Conservation (phyloP, 2,329 filamentous ascomycete species). For the Pseudomassariella vexata region DNA sequence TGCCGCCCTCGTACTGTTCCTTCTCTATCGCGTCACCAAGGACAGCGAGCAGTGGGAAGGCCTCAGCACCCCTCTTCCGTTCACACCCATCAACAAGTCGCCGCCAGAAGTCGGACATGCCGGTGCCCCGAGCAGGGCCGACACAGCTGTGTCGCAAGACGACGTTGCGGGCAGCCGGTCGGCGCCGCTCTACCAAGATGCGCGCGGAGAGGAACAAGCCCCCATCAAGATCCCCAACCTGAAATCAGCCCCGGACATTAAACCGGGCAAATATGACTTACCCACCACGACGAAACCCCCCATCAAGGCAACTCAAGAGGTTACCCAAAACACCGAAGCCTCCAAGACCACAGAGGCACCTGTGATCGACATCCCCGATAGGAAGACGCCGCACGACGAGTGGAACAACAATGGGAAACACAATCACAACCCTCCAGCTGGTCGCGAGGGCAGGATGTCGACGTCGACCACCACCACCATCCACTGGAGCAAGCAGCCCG, state of each 20-base stretch:
- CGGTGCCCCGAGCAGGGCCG: neutral
- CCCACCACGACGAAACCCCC: conserved; percentile 9
- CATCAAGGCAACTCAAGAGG: conserved; percentile 12
- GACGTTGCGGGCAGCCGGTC: conserved; percentile 4
- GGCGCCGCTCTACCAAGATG: conserved; percentile 7
- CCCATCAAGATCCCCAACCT: conserved; percentile 16
- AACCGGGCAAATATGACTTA: conserved; percentile 8
- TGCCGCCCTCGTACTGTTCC: conserved; percentile 32
- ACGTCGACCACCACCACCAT: conserved; percentile 26
- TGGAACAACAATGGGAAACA: conserved; percentile 10
- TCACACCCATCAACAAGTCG: conserved; percentile 4
- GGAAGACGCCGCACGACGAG: conserved; percentile 19
- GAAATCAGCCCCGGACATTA: conserved; percentile 11
- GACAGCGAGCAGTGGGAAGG: conserved; percentile 28
- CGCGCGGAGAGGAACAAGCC: neutral
- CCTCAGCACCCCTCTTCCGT: conserved; percentile 22
- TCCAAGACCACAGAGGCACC: conserved; percentile 17
- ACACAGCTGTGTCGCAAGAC: neutral
- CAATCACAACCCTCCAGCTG: conserved; percentile 17
- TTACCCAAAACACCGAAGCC: conserved; percentile 18
- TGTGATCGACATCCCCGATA: conserved; percentile 22
- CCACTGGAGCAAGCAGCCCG: conserved; percentile 69
- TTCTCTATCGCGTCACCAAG: conserved; percentile 41
- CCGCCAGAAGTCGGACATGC: neutral
- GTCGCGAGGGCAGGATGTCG: conserved; percentile 13